Base-by-base conservation (phyloP, 2,329 filamentous ascomycete species). In the Fusarium proliferatum region DNA sequence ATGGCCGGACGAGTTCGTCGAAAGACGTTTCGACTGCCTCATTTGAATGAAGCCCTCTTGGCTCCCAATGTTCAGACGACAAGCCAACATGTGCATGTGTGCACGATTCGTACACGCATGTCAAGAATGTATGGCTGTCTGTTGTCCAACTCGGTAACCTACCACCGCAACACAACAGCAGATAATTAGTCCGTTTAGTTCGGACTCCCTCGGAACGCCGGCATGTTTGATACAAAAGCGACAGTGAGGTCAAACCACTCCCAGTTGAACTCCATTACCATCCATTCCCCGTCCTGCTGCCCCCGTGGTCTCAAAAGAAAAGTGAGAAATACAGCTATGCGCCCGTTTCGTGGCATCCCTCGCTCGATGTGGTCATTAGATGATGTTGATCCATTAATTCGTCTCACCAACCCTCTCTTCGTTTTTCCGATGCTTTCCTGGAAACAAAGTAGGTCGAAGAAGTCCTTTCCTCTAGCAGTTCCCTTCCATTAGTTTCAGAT, bases 381-480 rank as follows among this genome's bases (percentile, higher is more conserved):
- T 74, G 64, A 74, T 74, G 64, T 48, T 69, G 67, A 61, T 74
- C 71, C 71, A 74, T 74, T 74, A 74, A 74, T 69, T 74, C 71
- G 60, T 74, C 57, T 60, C 69, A 51, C 62, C 53, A 45, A 64
- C 71, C 52, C 23, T 48, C 58, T 38, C 61, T 59, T 74, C 39
- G 39, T 60, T 69, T 51, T 61, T 43, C 45, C 39, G 19, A 49
- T 26, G 33, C 28, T 46, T 43, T 46, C 33, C 46, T 42, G 30
- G 55, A n/a, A 48, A 61, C 45, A 15, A 69, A 46, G 33, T 41
- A 60, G 21, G 26, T 39, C 21, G n/a, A 36, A 33, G 16, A 36
- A 36, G 21, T 33, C n/a, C 52, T 56, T 41, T 49, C 46, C 41
- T 46, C 52, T 16, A 42, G 16, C 6, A 46, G 36, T 23, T 36